These are phyloP conservation scores for Grosmannia serpens DNA, from an alignment of 2,329 filamentous ascomycete genomes.

Conservation along the genomic window DNA sequence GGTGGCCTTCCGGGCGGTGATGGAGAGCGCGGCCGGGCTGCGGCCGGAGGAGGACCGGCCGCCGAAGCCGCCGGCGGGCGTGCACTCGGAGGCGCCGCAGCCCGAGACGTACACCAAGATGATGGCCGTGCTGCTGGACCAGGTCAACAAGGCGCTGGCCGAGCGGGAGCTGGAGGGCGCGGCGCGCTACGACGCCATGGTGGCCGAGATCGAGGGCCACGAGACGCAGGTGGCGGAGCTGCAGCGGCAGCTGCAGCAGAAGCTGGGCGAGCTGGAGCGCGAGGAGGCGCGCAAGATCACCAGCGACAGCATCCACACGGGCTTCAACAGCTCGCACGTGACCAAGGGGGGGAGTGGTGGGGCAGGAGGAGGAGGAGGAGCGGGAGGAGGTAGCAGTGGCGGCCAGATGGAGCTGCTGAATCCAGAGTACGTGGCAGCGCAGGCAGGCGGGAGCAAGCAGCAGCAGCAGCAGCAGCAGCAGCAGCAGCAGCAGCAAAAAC, in stretches of 20 bases:
- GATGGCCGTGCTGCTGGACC: constrained; percentile 93
- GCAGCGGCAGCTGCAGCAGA: constrained; percentile 61
- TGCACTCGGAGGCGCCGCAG: constrained; percentile 56
- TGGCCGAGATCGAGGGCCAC: constrained; percentile 67
- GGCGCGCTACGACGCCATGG: constrained; percentile 62
- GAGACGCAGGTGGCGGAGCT: constrained; percentile 65
- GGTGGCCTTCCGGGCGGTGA: constrained; percentile 77
- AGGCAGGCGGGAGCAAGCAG: background rate
- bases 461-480: constrained; percentile 10
- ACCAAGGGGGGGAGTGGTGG: constrained; percentile 34
- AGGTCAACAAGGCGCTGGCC: constrained; percentile 76
- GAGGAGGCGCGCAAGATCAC: constrained; percentile 87
- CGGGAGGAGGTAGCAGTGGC: constrained; percentile 29
- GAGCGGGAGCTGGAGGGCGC: constrained; percentile 36
- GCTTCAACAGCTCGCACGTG: constrained; percentile 81
- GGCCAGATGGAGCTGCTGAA: constrained; percentile 65
- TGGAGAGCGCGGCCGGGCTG: constrained; percentile 59
- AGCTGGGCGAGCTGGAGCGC: constrained; percentile 71
- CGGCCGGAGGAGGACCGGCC: constrained; percentile 65
- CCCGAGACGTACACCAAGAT: constrained; percentile 88
- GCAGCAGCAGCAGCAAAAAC: constrained; percentile 14
- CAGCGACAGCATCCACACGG: constrained; percentile 76
- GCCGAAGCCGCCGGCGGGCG: constrained; percentile 62
- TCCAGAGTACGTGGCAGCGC: constrained; percentile 34
- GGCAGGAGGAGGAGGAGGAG: background rate